Base-by-base conservation (phyloP, 1,284 basidiomycete genomes). In the Athelia psychrophila region DNA sequence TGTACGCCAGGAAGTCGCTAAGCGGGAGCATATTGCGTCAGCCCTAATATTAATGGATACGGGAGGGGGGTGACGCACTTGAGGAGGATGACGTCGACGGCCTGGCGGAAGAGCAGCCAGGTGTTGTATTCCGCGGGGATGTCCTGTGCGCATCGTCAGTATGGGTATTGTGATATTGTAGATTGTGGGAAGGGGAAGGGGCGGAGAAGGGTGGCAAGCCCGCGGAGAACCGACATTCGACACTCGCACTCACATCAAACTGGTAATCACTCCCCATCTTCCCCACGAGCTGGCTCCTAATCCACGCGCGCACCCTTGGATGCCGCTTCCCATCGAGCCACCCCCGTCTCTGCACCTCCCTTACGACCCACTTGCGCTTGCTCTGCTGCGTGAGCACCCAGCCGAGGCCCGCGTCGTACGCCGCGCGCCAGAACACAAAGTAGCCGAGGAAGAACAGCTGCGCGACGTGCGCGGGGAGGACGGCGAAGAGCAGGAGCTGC, bases 211-310 rank as follows among this genome's bases (percentile, higher is more conserved):
- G n/a, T n/a, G n/a, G n/a, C n/a, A n/a, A n/a, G n/a, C n/a, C n/a
- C n/a, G n/a, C 36, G 30, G 42, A 15, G 5, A 44, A 55, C 15
- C 25, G 13, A 42, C 2, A 18, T 35, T 52, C 22, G 27, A 36
- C 42, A 47, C 36, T 23, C 35, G 47, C 16, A 75, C 86, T 61
- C 56, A 92, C 88, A 62, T 96, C 91, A 66, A 96, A 97, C 12
- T 88, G 87, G 69, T 98, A 98, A 60, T 93, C 93, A 53, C 83
- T 83, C 49, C 94, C 95, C 92, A 98, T 96, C 76, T 98, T 98
- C 25, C 88, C 92, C 32, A 80, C 84, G 6, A 98, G 79, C 63
- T 98, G 93, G 45, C 80, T 78, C 58, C 86, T 81, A 64, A 97
- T 91, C 95, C 95, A 98, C 40, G 76, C 70, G 40, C 89, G 78